These are phyloP conservation scores for Juncus inflexus DNA, from an alignment of 176 grass and related monocot genomes.

Conservation along the genomic window DNA sequence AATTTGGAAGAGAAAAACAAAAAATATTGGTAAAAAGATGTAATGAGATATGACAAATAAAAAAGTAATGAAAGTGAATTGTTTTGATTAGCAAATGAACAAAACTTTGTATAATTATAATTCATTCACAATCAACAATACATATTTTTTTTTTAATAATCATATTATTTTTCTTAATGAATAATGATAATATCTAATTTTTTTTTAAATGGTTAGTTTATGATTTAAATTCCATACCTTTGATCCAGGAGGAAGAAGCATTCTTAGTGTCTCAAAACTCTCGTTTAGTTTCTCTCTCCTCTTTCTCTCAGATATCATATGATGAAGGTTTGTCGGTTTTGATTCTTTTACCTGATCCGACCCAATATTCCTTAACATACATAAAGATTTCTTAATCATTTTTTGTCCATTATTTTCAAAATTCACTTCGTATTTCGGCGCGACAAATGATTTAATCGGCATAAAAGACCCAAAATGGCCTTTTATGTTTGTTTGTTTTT, in stretches of 20 bases:
- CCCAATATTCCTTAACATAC: conserved; percentile 31
- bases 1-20: conserved; percentile 11
- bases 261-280: conserved; percentile 59
- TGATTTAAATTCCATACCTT: conserved; percentile 42
- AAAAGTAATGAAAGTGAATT: too few species aligned
- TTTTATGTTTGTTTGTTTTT: background rate
- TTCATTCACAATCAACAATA: too few species aligned
- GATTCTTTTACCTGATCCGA: conserved; percentile 12
- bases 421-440: background rate
- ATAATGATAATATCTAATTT: too few species aligned
- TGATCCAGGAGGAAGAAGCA: conserved; percentile 61
- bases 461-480: conserved; percentile 26
- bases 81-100: too few species aligned
- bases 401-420: conserved; percentile 25
- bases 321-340: conserved; percentile 32
- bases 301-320: conserved; percentile 89
- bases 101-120: too few species aligned
- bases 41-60: too few species aligned
- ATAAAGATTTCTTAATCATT: conserved; percentile 43
- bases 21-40: background rate
- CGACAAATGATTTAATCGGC: conserved; percentile 10
- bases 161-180: too few species aligned
- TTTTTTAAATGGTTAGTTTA: too few species aligned
- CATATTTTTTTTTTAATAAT: too few species aligned
- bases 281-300: conserved; percentile 81